Conservation (phyloP, 2,329 filamentous ascomycete genomes). For the Catunica adiposa region DNA sequence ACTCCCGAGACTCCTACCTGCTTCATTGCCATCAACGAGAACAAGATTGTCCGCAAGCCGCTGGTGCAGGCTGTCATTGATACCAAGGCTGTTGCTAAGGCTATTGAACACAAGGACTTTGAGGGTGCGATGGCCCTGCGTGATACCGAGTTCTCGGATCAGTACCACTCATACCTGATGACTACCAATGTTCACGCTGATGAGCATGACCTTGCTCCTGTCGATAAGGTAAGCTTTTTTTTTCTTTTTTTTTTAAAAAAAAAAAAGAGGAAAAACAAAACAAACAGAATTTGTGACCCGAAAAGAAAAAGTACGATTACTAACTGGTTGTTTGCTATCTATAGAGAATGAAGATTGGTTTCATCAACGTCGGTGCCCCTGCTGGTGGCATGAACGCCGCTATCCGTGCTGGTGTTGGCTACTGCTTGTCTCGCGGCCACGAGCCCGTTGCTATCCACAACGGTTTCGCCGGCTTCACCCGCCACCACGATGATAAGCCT, state of each 20-base stretch:
- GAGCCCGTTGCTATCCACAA: conserved; percentile 88
- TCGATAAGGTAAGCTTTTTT: conserved; percentile 52
- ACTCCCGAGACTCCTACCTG: conserved; percentile 80
- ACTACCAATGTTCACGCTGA: conserved; percentile 71
- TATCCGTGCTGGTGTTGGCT: conserved; percentile 79
- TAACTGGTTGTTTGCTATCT: conserved; percentile 15
- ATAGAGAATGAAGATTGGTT: conserved; percentile 78
- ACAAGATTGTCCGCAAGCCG: conserved; percentile 86
- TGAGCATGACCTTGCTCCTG: conserved; percentile 41
- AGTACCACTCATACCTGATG: conserved; percentile 78
- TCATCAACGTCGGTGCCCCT: conserved; percentile 91
- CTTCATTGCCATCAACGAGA: conserved; percentile 92
- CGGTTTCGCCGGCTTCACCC: conserved; percentile 82
- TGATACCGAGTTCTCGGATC: conserved; percentile 86
- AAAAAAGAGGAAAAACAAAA: too few species aligned
- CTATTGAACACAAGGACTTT: conserved; percentile 75
- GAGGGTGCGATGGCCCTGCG: conserved; percentile 72
- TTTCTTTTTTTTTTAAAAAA: too few species aligned
- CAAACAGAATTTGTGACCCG: too few species aligned
- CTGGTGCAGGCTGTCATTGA: conserved; percentile 76
- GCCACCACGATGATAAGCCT: conserved; percentile 75
- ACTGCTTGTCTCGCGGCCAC: conserved; percentile 84
- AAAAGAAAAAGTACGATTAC: too few species aligned
- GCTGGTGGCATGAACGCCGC: conserved; percentile 98
- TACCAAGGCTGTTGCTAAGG: conserved; percentile 68